A percentile compares a stretch with the other conserved stretches of the same genome.
These are phyloP conservation scores for Leishmania gerbilli DNA, from an alignment of 208 protist species.

Conservation along the genomic window DNA sequence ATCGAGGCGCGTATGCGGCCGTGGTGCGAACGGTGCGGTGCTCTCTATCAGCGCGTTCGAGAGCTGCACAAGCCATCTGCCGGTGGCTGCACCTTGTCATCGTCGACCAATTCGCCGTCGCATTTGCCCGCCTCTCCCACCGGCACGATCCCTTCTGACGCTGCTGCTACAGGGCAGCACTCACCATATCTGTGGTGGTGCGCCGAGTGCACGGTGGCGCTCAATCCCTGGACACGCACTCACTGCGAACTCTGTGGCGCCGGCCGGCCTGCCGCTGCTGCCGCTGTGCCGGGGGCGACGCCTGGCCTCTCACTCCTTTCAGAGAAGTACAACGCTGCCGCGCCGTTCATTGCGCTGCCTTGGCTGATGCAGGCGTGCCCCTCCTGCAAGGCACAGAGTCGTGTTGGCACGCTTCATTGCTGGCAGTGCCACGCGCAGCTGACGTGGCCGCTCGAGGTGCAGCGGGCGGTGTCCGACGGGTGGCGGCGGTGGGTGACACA, in stretches of 20 bases:
- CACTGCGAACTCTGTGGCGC: slow-evolving; percentile 31
- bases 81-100: background rate
- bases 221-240: slow-evolving; percentile 36
- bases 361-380: slow-evolving; percentile 48
- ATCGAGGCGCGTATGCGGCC: slow-evolving; percentile 45
- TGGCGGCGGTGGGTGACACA: slow-evolving; percentile 30
- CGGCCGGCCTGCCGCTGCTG: slow-evolving; percentile 18
- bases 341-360: slow-evolving; percentile 30
- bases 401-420: slow-evolving; percentile 16
- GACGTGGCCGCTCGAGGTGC: slow-evolving; percentile 15
- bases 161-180: background rate
- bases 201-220: slow-evolving; percentile 14
- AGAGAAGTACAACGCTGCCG: slow-evolving; percentile 11
- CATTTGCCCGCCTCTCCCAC: background rate
- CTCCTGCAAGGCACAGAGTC: slow-evolving; percentile 29
- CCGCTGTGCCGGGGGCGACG: background rate
- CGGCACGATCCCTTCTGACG: no score
- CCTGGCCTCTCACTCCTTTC: background rate
- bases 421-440: slow-evolving; percentile 26
- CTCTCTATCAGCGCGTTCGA: slow-evolving; percentile 16
- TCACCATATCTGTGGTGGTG: slow-evolving; percentile 31
- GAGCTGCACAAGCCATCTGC: background rate
- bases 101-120: background rate
- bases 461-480: background rate
- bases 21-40: slow-evolving; percentile 33